Evolutionary conservation across 208 protist species (phyloP).

Genomic region (Leishmania tropica): DNA sequence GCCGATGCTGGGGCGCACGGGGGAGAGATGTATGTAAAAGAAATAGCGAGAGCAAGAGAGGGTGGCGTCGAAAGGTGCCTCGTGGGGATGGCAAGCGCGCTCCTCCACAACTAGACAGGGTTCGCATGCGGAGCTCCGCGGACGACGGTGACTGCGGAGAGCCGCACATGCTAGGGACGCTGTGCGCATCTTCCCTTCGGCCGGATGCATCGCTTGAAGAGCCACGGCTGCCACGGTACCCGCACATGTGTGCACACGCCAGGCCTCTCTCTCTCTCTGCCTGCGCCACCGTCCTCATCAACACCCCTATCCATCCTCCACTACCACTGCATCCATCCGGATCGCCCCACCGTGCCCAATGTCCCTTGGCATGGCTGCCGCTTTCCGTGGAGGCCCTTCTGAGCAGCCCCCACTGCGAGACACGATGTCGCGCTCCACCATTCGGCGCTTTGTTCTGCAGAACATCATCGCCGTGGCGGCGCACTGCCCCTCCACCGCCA

Average conservation of each 20-base stretch:
- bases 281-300: background rate
- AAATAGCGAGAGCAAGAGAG: background rate
- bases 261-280: background rate
- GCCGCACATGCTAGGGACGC: background rate
- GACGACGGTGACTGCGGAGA: background rate
- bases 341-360: too few species aligned
- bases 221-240: background rate
- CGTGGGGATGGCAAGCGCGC: background rate
- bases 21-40: background rate
- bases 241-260: background rate
- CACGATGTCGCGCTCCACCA: constrained; percentile 57
- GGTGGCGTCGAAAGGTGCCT: background rate
- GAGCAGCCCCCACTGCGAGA: background rate
- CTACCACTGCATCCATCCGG: background rate
- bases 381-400: background rate
- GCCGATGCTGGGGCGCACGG: background rate
- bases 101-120: background rate
- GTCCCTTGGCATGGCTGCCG: background rate
- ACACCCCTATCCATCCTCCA: background rate
- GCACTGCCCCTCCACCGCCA: constrained; percentile 52
- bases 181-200: background rate
- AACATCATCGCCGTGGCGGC: constrained; percentile 69
- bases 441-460: constrained; percentile 69
- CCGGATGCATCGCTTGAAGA: background rate
- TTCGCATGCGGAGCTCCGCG: background rate